Conservation (phyloP, 192 early-diverging fungal species). For the Gamsiella multidivaricata region DNA sequence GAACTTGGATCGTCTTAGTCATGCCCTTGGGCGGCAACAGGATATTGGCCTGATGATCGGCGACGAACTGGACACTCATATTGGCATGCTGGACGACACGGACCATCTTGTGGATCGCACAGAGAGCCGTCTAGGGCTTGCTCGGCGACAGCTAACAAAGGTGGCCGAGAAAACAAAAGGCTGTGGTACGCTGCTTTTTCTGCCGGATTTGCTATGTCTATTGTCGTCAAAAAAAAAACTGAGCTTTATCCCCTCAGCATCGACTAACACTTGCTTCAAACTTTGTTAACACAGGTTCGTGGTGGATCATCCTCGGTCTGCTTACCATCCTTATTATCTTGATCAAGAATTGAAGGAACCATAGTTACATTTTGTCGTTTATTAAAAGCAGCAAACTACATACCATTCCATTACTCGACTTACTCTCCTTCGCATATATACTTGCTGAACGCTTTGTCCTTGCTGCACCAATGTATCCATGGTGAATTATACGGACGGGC, state of each 20-base stretch:
- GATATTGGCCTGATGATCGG: conserved; percentile 78
- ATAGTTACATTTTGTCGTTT: background rate
- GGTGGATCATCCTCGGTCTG: conserved; percentile 57
- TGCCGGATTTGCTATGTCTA: too few species aligned
- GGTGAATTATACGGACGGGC: too few species aligned
- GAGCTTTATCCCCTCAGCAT: background rate
- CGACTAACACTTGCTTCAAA: background rate
- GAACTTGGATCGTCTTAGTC: conserved; percentile 73
- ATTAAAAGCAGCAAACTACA: too few species aligned
- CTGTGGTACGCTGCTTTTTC: conserved; percentile 55
- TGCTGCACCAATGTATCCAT: too few species aligned
- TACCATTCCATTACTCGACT: too few species aligned
- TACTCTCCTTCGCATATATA: too few species aligned
- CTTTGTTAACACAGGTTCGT: conserved; percentile 45
- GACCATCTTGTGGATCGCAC: conserved; percentile 71
- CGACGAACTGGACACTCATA: conserved; percentile 79
- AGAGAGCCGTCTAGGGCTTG: conserved; percentile 54
- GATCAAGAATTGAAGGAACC: conserved; percentile 5
- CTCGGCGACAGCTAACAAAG: conserved; percentile 60
- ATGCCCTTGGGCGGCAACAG: conserved; percentile 72
- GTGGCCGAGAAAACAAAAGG: conserved; percentile 65
- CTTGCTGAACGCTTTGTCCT: too few species aligned
- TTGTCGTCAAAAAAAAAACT: too few species aligned
- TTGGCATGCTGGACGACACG: conserved; percentile 78
- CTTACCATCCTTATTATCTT: conserved; percentile 58